Evolutionary conservation across 345 rosid species (phyloP).

Genomic region (Excoecaria cochinchinensis): DNA sequence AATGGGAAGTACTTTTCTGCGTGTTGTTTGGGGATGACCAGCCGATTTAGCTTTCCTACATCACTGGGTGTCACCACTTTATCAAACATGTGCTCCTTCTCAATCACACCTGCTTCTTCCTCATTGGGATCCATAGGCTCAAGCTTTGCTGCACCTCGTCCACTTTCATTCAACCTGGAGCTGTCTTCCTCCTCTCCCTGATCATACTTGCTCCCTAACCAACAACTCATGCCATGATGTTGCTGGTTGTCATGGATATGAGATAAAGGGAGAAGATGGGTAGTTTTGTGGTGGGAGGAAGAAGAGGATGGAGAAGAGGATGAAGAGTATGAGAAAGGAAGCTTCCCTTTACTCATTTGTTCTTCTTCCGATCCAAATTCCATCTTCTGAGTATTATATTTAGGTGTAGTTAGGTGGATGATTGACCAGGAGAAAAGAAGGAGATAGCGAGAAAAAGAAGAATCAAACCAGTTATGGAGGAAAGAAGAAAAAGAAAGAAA

Average conservation of each 20-base stretch:
- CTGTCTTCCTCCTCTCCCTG: slow-evolving; percentile 24
- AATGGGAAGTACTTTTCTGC: slow-evolving; percentile 84
- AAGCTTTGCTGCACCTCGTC: background rate
- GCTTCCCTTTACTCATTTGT: slow-evolving; percentile 26
- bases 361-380: slow-evolving; percentile 37
- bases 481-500: background rate
- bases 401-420: background rate
- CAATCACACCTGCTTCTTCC: slow-evolving; percentile 17
- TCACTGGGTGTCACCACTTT: slow-evolving; percentile 68
- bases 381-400: slow-evolving; percentile 15
- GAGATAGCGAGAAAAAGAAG: background rate
- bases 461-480: background rate
- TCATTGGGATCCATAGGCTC: slow-evolving; percentile 23
- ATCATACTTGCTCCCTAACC: slow-evolving; percentile 34
- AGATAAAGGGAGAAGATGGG: background rate
- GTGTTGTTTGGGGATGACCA: slow-evolving; percentile 64
- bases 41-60: slow-evolving; percentile 64
- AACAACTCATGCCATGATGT: slow-evolving; percentile 29
- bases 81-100: slow-evolving; percentile 58
- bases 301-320: slow-evolving; percentile 18
- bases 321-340: slow-evolving; percentile 28
- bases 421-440: background rate
- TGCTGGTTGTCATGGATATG: slow-evolving; percentile 18
- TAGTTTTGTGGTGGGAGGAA: slow-evolving; percentile 3
- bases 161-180: slow-evolving; percentile 8